Conservation (phyloP, 352 stramenopile species). For the Phytophthora hybrid region DNA sequence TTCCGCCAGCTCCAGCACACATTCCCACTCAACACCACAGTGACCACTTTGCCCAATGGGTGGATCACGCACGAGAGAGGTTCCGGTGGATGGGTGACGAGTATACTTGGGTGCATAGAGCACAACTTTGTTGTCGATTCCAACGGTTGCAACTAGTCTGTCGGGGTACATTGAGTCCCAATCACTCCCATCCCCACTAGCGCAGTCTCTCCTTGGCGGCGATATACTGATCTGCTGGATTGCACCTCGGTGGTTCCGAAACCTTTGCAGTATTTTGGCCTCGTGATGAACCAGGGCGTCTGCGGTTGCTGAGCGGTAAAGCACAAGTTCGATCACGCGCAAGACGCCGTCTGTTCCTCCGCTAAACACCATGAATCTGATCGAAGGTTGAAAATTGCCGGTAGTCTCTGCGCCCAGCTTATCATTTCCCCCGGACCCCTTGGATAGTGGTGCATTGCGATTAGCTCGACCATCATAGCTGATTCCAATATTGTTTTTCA, state of each 20-base stretch:
- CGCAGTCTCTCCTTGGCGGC: slow-evolving; percentile 33
- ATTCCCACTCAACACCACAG: slow-evolving; percentile 65
- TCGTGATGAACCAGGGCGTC: slow-evolving; percentile 46
- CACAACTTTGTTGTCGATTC: slow-evolving; percentile 64
- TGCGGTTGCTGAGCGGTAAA: slow-evolving; percentile 37
- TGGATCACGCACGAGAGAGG: slow-evolving; percentile 17
- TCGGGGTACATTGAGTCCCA: slow-evolving; percentile 51
- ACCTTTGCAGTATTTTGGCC: slow-evolving; percentile 55
- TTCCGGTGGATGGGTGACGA: slow-evolving; percentile 38
- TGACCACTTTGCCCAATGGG: slow-evolving; percentile 1
- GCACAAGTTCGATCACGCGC: slow-evolving; percentile 58
- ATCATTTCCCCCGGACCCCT: slow-evolving; percentile 3
- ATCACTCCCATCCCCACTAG: slow-evolving; percentile 15
- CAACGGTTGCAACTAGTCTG: slow-evolving; percentile 68
- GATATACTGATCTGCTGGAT: slow-evolving; percentile 78
- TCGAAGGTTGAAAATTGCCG: slow-evolving; percentile 22
- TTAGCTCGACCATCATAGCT: slow-evolving; percentile 4
- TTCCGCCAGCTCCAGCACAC: slow-evolving; percentile 66
- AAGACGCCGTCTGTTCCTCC: slow-evolving; percentile 70
- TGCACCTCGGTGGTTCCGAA: slow-evolving; percentile 64
- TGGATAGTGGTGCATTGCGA: neutral
- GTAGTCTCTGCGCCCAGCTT: neutral
- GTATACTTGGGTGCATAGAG: slow-evolving; percentile 70
- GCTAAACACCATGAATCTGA: slow-evolving; percentile 78
- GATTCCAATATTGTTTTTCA: slow-evolving; percentile 41